phyloP scores from a whole-genome alignment of 805 yeast genomes.

The Kodamaea neixiangensis region DNA sequence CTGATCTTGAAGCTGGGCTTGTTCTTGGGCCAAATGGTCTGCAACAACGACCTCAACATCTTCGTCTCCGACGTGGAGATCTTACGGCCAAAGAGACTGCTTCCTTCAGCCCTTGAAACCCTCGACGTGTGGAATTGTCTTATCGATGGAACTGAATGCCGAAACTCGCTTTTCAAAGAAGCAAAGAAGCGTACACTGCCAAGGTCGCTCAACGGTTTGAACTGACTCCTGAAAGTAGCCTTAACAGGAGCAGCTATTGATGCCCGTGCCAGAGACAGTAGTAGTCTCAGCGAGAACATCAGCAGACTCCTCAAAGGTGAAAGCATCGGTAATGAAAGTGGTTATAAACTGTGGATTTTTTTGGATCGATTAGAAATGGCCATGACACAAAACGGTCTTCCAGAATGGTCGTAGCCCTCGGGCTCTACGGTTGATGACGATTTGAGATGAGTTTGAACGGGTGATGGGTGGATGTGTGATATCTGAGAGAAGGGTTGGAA shows the following conservation, averaged over 20 bases:
- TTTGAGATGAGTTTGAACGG: too few relatives aligned
- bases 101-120: not conserved
- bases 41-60: constrained; percentile 63
- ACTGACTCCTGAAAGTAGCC: not conserved
- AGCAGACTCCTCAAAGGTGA: not conserved
- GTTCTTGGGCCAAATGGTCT: constrained; percentile 81
- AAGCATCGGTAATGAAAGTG: not conserved
- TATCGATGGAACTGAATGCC: not conserved
- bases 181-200: not conserved
- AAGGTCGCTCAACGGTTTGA: not conserved
- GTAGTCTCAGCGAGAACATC: not conserved
- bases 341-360: constrained; percentile 1
- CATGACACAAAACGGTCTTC: not conserved
- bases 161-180: not conserved
- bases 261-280: not conserved
- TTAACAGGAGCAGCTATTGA: not conserved
- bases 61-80: constrained; percentile 33
- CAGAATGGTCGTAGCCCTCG: too few relatives aligned
- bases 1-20: constrained; percentile 66
- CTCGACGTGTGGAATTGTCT: not conserved
- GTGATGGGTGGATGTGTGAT: too few relatives aligned
- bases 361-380: not conserved
- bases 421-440: too few relatives aligned
- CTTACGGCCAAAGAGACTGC: constrained; percentile 5
- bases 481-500: too few relatives aligned